These are phyloP conservation scores for Coemansia erecta DNA, from an alignment of 192 early-diverging fungal genomes.

Conservation along the genomic window DNA sequence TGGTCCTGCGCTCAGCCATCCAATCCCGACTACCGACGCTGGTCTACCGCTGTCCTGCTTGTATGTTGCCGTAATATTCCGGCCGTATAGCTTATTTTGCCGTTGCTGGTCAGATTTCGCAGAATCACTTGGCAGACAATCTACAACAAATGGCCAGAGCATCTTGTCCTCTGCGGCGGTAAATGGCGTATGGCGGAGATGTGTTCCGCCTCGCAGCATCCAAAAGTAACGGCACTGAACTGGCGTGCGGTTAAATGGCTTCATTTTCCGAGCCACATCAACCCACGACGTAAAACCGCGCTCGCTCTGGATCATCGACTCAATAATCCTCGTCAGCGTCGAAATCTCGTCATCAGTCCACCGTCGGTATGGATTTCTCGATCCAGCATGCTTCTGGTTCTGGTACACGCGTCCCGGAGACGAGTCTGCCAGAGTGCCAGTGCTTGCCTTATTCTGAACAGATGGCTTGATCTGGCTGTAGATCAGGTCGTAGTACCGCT, in stretches of 20 bases:
- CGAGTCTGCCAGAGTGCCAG: not conserved
- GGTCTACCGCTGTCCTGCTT: not conserved
- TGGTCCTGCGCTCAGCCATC: slow-evolving; percentile 14
- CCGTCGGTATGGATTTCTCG: not conserved
- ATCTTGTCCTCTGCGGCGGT: slow-evolving; percentile 17
- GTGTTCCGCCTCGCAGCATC: slow-evolving; percentile 16
- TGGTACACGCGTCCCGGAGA: not conserved
- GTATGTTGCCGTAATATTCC: slow-evolving; percentile 10
- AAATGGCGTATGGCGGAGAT: slow-evolving; percentile 26
- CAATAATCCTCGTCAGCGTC: slow-evolving; percentile 12
- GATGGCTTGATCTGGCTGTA: not conserved
- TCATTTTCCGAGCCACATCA: slow-evolving; percentile 9
- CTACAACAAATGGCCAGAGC: slow-evolving; percentile 25
- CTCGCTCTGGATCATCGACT: not conserved
- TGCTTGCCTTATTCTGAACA: not conserved
- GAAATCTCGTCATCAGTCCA: slow-evolving; percentile 26
- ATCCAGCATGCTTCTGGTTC: not conserved
- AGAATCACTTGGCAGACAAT: too few relatives aligned
- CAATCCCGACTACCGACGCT: slow-evolving; percentile 13
- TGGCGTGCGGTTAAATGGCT: not conserved
- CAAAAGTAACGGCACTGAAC: slow-evolving; percentile 18
- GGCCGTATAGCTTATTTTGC: not conserved
- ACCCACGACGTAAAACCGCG: slow-evolving; percentile 21
- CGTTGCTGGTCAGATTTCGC: not conserved
- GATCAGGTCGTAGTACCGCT: not conserved